Base-by-base conservation (phyloP, 2,329 filamentous ascomycete species). In the Aspergillus fischeri region DNA sequence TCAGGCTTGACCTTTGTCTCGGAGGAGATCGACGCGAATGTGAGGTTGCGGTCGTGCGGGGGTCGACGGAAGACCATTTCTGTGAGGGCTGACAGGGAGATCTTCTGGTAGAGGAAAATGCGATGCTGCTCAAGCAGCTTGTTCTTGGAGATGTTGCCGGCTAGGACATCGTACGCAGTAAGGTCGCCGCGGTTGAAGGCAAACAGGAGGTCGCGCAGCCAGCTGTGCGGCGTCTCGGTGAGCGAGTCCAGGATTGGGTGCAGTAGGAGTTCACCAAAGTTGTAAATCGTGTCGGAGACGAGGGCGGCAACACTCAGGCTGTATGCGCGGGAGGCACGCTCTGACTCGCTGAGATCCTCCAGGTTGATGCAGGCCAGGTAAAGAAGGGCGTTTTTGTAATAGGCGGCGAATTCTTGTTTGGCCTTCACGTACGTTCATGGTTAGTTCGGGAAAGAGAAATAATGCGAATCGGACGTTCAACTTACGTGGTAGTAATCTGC, bases 191-290 rank as follows among this genome's bases (percentile, higher is more conserved):
- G 88, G 81, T 99, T 99, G 81, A 97, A 99, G 57, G 94, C 92
- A 70, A 97, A 95, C 49, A 99, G 86, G n/a, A 99, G 86, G 47
- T 97, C 90, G 62, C 92, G 90, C 62, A 99, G 84, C 94, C 94
- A 99, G 52, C 86, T 81, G 72, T 95, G 85, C 45, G 87, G 83
- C 25, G 88, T 87, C 67, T 87, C 85, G 69, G 81, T 81, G 53
- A 99, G 85, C 21, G 89, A 88, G 71, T 96, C 90, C 62, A 99
- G 87, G 70, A 99, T 96, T 3, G 94, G 94, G 74, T 99, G 94
- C 65, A 99, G 85, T 32, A 99, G 86, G n/a, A 99, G 87, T 81
- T 99, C 94, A 75, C 94, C 94, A 68, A 99, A 99, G 81, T 99
- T 99, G 85, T 99, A 97, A 79, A 97, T 99, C 68, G 86, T 91